Conservation (phyloP, 2,329 filamentous ascomycete genomes). For the Colletotrichum lini region DNA sequence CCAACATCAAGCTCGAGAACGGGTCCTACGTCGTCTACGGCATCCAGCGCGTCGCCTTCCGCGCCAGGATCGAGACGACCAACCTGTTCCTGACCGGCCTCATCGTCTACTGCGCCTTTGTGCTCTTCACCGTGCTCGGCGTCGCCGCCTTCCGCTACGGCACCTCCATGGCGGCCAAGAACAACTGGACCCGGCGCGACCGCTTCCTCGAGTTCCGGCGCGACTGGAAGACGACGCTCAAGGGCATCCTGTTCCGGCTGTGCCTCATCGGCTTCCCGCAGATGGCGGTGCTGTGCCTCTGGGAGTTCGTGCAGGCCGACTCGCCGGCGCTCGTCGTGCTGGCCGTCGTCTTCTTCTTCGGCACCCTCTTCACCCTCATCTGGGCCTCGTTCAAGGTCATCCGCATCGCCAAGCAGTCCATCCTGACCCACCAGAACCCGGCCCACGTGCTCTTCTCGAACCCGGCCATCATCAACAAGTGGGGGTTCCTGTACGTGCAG, state of each 20-base stretch:
- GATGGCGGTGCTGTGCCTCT: slow-evolving; percentile 90
- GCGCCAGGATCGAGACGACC: slow-evolving; percentile 85
- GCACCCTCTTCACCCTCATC: slow-evolving; percentile 80
- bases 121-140: slow-evolving; percentile 79
- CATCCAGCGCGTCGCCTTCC: slow-evolving; percentile 91
- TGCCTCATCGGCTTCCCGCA: slow-evolving; percentile 93
- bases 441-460: slow-evolving; percentile 98
- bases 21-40: slow-evolving; percentile 79
- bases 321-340: slow-evolving; percentile 89
- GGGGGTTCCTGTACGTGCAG: slow-evolving; percentile 98
- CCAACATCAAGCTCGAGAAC: slow-evolving; percentile 66
- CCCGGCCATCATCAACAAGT: slow-evolving; percentile 92
- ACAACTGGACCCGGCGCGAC: slow-evolving; percentile 84
- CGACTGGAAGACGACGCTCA: slow-evolving; percentile 92
- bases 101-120: slow-evolving; percentile 89
- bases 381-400: slow-evolving; percentile 95
- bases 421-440: slow-evolving; percentile 94
- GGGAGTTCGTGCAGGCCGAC: slow-evolving; percentile 91
- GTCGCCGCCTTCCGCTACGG: slow-evolving; percentile 85
- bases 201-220: slow-evolving; percentile 95
- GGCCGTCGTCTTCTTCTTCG: slow-evolving; percentile 89
- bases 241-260: slow-evolving; percentile 93
- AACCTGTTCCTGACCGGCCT: slow-evolving; percentile 96
- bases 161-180: slow-evolving; percentile 82
- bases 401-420: slow-evolving; percentile 87